Percentiles rank a stretch among this genome's conserved stretches.
Conservation (phyloP, 768 basidiomycete genomes). For the Suillus bovinus region DNA sequence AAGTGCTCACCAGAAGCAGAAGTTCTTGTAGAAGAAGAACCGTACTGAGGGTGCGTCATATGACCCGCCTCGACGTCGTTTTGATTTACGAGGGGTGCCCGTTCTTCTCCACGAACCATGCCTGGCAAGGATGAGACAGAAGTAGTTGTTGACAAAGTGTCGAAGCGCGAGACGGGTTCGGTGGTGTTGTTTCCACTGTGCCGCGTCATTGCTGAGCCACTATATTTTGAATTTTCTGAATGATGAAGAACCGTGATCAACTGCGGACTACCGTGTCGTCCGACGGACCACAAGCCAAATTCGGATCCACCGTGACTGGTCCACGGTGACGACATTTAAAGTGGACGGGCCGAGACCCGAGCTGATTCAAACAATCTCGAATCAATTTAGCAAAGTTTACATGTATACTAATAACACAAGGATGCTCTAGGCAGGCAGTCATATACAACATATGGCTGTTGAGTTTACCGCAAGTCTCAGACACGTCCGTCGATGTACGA, state of each 20-base stretch:
- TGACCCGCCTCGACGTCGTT: constrained; percentile 28
- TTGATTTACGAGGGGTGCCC: constrained; percentile 23
- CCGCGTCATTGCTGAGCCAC: constrained; percentile 5
- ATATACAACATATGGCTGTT: too few species aligned
- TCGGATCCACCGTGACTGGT: too few species aligned
- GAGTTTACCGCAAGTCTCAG: too few species aligned
- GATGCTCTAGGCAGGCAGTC: too few species aligned
- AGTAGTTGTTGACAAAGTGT: constrained; percentile 29
- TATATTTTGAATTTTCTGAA: too few species aligned
- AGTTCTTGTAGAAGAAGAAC: constrained; percentile 16
- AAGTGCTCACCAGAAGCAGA: constrained; percentile 22
- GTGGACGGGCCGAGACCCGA: too few species aligned
- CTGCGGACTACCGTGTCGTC: not conserved
- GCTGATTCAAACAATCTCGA: too few species aligned
- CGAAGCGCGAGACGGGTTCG: constrained; percentile 4
- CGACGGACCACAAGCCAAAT: not conserved
- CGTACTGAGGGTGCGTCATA: constrained; percentile 18
- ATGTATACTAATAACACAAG: too few species aligned
- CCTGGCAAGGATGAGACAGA: constrained; percentile 28
- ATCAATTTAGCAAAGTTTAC: too few species aligned
- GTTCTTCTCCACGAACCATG: constrained; percentile 23
- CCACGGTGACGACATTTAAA: too few species aligned
- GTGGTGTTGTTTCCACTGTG: not conserved
- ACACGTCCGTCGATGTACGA: too few species aligned
- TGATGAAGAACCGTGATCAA: too few species aligned